Conservation (phyloP, 1,139 yeast genomes). For the Diutina siamensis region DNA sequence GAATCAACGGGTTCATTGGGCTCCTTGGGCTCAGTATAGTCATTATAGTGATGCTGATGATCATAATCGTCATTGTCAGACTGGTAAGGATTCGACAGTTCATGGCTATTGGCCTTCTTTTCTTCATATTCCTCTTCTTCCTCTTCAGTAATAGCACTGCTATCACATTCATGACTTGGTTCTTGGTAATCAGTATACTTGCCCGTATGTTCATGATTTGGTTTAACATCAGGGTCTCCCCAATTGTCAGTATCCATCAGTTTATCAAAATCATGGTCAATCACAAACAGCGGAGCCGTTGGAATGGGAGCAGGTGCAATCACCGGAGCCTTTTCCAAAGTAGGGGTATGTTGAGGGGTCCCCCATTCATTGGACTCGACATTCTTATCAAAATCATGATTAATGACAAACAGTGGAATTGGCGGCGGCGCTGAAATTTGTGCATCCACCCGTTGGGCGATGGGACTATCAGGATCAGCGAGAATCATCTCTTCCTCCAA, state of each 20-base stretch:
- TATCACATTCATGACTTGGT: too few species aligned
- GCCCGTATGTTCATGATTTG: background rate
- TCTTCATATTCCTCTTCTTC: too few species aligned
- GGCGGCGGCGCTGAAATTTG: background rate
- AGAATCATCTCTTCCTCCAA: background rate
- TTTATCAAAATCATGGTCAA: background rate
- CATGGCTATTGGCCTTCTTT: too few species aligned
- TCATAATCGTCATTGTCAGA: too few species aligned
- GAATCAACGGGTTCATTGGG: too few species aligned
- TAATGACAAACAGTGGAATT: constrained; percentile 3
- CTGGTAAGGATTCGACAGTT: too few species aligned
- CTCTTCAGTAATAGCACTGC: too few species aligned
- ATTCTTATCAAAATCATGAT: constrained; percentile 1
- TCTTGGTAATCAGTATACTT: too few species aligned
- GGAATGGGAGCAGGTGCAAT: background rate
- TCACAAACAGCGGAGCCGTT: background rate
- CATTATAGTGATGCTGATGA: too few species aligned
- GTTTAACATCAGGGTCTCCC: background rate
- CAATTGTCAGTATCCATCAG: background rate
- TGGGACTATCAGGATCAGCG: too few species aligned
- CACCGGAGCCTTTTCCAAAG: background rate
- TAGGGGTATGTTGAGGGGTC: background rate
- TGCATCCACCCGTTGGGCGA: background rate
- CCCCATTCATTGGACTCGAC: background rate
- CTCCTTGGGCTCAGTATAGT: too few species aligned